phyloP scores from a whole-genome alignment of 2,329 filamentous ascomycete species.

The Claviceps purpurea region DNA sequence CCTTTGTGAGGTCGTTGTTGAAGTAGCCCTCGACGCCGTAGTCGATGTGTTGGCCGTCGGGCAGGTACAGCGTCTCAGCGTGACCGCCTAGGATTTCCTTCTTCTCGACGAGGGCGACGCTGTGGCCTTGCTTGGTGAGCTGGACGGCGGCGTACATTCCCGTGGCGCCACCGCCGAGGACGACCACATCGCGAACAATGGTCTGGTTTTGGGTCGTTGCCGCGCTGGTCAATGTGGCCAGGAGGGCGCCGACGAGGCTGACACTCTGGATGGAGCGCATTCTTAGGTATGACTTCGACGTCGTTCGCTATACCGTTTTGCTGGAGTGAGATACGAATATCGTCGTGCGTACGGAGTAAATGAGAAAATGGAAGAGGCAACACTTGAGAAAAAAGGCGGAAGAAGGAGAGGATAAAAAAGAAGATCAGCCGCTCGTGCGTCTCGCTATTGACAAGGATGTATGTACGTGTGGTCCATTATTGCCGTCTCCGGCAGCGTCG shows the following conservation, averaged over 20 bases:
- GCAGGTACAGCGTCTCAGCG: constrained; percentile 20
- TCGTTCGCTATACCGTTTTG: too few relatives aligned
- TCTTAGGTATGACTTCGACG: too few relatives aligned
- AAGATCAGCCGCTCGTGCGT: too few relatives aligned
- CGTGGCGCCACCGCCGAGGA: constrained; percentile 28
- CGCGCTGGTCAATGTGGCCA: neutral
- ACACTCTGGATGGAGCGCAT: neutral
- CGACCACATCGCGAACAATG: constrained; percentile 11
- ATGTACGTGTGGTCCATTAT: neutral
- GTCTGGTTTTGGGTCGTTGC: neutral
- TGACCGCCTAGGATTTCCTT: constrained; percentile 25
- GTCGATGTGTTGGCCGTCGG: constrained; percentile 14
- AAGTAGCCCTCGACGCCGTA: constrained; percentile 16
- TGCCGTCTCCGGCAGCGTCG: neutral
- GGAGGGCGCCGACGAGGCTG: neutral
- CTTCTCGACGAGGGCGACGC: constrained; percentile 26
- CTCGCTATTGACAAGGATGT: neutral
- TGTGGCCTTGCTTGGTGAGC: constrained; percentile 23
- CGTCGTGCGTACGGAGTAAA: too few relatives aligned
- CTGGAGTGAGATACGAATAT: neutral
- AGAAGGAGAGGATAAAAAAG: neutral
- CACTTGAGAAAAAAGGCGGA: neutral
- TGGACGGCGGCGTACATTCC: constrained; percentile 27
- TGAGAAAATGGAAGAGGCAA: neutral
- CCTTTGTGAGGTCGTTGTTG: constrained; percentile 18